These are phyloP conservation scores for Chaetomium sp. DNA, from an alignment of 2,329 filamentous ascomycete genomes.

Conservation along the genomic window DNA sequence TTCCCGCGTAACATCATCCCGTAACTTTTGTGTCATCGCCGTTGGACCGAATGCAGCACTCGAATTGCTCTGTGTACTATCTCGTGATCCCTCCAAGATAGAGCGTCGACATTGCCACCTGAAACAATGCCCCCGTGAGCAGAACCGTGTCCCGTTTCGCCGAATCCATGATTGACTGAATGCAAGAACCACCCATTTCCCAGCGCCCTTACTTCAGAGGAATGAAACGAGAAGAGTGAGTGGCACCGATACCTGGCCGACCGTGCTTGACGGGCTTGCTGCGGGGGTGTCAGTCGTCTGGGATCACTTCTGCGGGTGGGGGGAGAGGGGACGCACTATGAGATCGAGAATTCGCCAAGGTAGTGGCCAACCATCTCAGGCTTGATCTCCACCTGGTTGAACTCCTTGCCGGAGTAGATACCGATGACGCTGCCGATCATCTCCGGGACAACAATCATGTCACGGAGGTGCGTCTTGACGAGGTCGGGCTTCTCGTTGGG, in stretches of 20 bases:
- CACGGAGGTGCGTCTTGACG: slow-evolving; percentile 98
- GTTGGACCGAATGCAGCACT: slow-evolving; percentile 32
- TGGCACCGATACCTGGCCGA: slow-evolving; percentile 99
- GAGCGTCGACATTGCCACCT: slow-evolving; percentile 29
- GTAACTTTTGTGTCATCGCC: slow-evolving; percentile 13
- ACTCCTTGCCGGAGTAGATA: slow-evolving; percentile 99
- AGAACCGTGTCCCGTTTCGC: slow-evolving; percentile 59
- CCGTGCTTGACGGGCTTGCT: slow-evolving; percentile 99
- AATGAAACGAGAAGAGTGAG: slow-evolving; percentile 99
- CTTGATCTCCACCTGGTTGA: slow-evolving; percentile 99
- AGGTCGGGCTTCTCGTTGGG: slow-evolving; percentile 99
- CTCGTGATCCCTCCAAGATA: slow-evolving; percentile 35
- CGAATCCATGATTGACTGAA: slow-evolving; percentile 55
- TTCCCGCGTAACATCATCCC: slow-evolving; percentile 3
- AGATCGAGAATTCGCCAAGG: slow-evolving; percentile 99
- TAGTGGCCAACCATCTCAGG: slow-evolving; percentile 99
- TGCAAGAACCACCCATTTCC: slow-evolving; percentile 57
- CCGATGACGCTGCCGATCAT: slow-evolving; percentile 99
- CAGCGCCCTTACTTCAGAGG: slow-evolving; percentile 86
- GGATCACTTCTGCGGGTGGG: neutral
- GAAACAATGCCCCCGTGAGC: slow-evolving; percentile 41
- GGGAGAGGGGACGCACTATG: slow-evolving; percentile 73
- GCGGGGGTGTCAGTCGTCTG: slow-evolving; percentile 53
- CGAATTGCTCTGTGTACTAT: slow-evolving; percentile 35
- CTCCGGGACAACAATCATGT: slow-evolving; percentile 99